Evolutionary conservation across 371 early-diverging fungal species (phyloP), one percentile per base, ranked within the genome.

Genomic region (Syncephalis fuscata): DNA sequence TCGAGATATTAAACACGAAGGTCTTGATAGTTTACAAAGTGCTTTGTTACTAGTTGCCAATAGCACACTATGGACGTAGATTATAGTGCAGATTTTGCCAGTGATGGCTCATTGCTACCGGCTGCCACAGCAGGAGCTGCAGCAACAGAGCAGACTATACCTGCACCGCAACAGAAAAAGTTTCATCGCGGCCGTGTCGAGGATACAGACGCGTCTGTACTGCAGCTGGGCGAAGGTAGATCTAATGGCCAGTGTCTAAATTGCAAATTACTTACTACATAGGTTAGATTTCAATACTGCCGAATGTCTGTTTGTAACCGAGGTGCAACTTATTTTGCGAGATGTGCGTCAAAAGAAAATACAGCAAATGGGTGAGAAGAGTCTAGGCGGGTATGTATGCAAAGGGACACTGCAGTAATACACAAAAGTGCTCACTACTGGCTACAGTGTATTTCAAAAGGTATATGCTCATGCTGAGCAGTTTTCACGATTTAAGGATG

Each of bases 301-400:
- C 21, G 82, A 84, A 58, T 87, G 88, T 57, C 66, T 90, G n/a
- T 73, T 85, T 47, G 79, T 86, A 27, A 84, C 88, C 37, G 88
- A 90, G 58, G 87, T 87, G 48, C 66, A 73, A 48, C 79, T 87
- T 40, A 67, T 90, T 27, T 57, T 90, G 44, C 83, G 85, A 48
- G 82, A 76, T 7, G 74, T 79, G 55, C 70, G 64, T 50, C 61
- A 67, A 37, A 61, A 51, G 27, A 71, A 68, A 25, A 55, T 58
- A 55, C 50, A 66, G 58, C 67, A 53, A 61, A 45, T 42, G 39
- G 39, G 49, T 51, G 54, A 26, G 45, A 10, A 48, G 19, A 9
- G 4, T 20, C 27, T 37, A 11, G n/a, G 21, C 22, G 15, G 20
- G 38, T 25, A 26, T 11, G 17, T 15, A 46, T 22, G 10, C 11